phyloP scores from a whole-genome alignment of 1,139 yeast genomes.

The Debaryomyces psychrophilus region DNA sequence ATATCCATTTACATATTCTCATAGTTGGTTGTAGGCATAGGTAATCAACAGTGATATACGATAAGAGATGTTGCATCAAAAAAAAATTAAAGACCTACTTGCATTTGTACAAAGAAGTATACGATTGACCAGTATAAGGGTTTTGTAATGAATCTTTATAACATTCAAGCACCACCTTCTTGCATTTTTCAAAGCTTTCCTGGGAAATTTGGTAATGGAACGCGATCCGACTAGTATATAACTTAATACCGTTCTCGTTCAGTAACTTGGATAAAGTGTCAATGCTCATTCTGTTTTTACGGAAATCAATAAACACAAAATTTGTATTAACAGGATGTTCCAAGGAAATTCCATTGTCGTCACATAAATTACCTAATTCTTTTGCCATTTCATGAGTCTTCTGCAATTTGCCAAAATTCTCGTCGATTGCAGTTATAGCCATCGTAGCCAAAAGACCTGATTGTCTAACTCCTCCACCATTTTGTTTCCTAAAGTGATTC shows the following conservation, averaged over 20 bases:
- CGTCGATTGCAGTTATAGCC: slow-evolving; percentile 47
- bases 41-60: no score
- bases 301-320: slow-evolving; percentile 46
- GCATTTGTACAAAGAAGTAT: background rate
- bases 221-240: slow-evolving; percentile 37
- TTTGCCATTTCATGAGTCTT: slow-evolving; percentile 59
- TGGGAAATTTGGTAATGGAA: slow-evolving; percentile 44
- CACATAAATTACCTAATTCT: slow-evolving; percentile 51
- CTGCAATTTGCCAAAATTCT: slow-evolving; percentile 39
- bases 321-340: slow-evolving; percentile 46
- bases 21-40: no score
- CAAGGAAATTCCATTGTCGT: slow-evolving; percentile 31
- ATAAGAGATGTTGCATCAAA: background rate
- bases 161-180: slow-evolving; percentile 32
- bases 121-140: background rate
- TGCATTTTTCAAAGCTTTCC: slow-evolving; percentile 35
- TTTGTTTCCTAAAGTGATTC: slow-evolving; percentile 50
- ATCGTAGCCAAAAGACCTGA: slow-evolving; percentile 45
- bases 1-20: background rate
- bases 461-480: slow-evolving; percentile 53
- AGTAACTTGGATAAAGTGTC: slow-evolving; percentile 28
- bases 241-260: slow-evolving; percentile 31
- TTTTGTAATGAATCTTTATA: slow-evolving; percentile 15
- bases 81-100: background rate
- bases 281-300: slow-evolving; percentile 36